Percentiles rank a stretch among this genome's conserved stretches.
phyloP scores from a whole-genome alignment of 129 eudicot species.

The Saussurea involucrata region DNA sequence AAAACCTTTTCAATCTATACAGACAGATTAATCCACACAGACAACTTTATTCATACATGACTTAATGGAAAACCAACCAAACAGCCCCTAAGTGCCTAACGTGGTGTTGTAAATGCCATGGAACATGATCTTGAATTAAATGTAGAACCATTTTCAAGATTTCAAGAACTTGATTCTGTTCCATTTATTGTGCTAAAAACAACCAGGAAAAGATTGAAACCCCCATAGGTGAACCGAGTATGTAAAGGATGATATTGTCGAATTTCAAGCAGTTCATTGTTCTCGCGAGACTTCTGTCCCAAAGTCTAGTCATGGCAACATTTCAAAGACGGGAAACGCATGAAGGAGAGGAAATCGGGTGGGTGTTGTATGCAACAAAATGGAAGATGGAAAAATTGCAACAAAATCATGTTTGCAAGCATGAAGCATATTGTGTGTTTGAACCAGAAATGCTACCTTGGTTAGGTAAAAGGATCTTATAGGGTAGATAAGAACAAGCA shows the following conservation, averaged over 20 bases:
- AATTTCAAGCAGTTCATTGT: background rate
- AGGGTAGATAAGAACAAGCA: background rate
- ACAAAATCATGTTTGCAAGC: background rate
- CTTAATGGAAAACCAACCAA: too few relatives aligned
- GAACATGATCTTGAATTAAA: background rate
- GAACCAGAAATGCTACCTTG: background rate
- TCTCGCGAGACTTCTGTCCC: background rate
- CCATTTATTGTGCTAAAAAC: background rate
- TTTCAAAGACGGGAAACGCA: background rate
- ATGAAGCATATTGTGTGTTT: background rate
- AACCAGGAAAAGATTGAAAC: constrained; percentile 7
- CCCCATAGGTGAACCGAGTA: constrained; percentile 1
- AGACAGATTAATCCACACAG: too few relatives aligned
- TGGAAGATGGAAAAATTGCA: background rate
- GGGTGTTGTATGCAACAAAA: background rate
- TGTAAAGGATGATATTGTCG: background rate
- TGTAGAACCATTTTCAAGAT: constrained; percentile 8
- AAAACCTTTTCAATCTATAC: too few relatives aligned
- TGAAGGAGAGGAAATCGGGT: background rate
- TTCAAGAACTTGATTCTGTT: constrained; percentile 3
- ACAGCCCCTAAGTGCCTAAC: background rate
- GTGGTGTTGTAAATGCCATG: background rate
- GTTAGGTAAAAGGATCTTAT: background rate
- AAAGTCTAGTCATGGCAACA: background rate
- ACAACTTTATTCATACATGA: too few relatives aligned